Conservation (phyloP, 78 protist genomes). For the Dictyostelium firmibasis region DNA sequence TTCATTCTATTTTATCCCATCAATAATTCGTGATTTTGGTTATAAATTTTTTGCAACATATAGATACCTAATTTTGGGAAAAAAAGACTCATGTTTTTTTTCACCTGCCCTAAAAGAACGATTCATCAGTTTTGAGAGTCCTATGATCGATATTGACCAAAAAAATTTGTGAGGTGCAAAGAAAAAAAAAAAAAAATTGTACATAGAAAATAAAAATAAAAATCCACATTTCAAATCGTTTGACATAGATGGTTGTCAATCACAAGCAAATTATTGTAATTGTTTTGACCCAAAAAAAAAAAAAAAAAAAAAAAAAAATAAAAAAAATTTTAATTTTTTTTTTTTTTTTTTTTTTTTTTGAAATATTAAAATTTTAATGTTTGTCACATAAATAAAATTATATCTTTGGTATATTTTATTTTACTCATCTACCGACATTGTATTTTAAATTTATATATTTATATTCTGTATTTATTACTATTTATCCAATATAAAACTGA, state of each 20-base stretch:
- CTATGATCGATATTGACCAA: not conserved
- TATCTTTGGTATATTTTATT: too few relatives aligned
- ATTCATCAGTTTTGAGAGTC: constrained; percentile 53
- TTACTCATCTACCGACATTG: too few relatives aligned
- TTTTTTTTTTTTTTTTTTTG: too few relatives aligned
- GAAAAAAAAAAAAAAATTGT: not conserved
- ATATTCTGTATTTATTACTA: too few relatives aligned
- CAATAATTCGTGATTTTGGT: constrained; percentile 61
- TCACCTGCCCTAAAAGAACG: constrained; percentile 12
- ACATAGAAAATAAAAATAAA: not conserved
- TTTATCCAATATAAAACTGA: too few relatives aligned
- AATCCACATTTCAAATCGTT: not conserved
- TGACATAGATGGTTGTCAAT: not conserved
- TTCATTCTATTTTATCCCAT: constrained; percentile 26
- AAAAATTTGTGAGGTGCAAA: constrained; percentile 26
- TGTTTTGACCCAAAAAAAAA: not conserved
- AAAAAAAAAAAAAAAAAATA: not conserved
- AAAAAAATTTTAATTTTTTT: too few relatives aligned
- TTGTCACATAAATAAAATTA: too few relatives aligned
- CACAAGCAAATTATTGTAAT: not conserved
- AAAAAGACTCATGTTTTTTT: constrained; percentile 65
- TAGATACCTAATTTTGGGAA: constrained; percentile 68
- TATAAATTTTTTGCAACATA: constrained; percentile 62
- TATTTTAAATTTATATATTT: too few relatives aligned
- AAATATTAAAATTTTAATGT: too few relatives aligned